Percentiles rank a stretch among this genome's conserved stretches.
Conservation (phyloP, 2,329 filamentous ascomycete species). For the Monilinia vaccinii-corymbosi region DNA sequence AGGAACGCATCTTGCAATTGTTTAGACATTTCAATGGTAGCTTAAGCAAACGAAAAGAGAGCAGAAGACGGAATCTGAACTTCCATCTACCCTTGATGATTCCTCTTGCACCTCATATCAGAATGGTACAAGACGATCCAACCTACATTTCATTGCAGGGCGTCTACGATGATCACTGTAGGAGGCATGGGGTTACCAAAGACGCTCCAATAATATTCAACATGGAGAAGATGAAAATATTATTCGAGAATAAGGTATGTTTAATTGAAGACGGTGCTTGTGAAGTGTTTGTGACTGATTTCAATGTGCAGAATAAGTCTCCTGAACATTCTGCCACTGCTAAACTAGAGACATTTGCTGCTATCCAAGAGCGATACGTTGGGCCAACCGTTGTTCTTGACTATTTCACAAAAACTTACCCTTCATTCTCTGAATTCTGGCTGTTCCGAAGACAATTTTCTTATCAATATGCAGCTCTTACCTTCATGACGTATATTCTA, state of each 20-base stretch:
- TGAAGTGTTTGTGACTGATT: constrained; percentile 24
- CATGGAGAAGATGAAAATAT: constrained; percentile 81
- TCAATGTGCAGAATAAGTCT: constrained; percentile 43
- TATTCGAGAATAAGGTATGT: constrained; percentile 48
- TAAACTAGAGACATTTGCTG: constrained; percentile 82
- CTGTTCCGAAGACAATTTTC: constrained; percentile 95
- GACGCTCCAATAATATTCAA: constrained; percentile 93
- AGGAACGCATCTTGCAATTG: constrained; percentile 90
- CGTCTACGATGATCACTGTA: constrained; percentile 93
- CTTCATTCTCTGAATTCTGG: constrained; percentile 91
- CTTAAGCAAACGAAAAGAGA: constrained; percentile 87
- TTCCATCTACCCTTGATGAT: constrained; percentile 96
- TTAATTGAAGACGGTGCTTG: background rate
- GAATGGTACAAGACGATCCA: constrained; percentile 90
- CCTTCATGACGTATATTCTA: constrained; percentile 98
- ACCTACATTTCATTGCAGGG: constrained; percentile 92
- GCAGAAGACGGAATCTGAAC: constrained; percentile 81
- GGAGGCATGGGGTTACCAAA: constrained; percentile 77
- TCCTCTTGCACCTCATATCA: constrained; percentile 86
- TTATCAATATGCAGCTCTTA: constrained; percentile 88
- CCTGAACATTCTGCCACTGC: constrained; percentile 63
- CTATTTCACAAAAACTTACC: constrained; percentile 83
- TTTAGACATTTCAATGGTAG: constrained; percentile 97
- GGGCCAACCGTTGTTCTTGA: constrained; percentile 72
- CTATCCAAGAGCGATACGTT: constrained; percentile 91